Base-by-base conservation (phyloP, 345 rosid species). In the Bruguiera sexangula region DNA sequence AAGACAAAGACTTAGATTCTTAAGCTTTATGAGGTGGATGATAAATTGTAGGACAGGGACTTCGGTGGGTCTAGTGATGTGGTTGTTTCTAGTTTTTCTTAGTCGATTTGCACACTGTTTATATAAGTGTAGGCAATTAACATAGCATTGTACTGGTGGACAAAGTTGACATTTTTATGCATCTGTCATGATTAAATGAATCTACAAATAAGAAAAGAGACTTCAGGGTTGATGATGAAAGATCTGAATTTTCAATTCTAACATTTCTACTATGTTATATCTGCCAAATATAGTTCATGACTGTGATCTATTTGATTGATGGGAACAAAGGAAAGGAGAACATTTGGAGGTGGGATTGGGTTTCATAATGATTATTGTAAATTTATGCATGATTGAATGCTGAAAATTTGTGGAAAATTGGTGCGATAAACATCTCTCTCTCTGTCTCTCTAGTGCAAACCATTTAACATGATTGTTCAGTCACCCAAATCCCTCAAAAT, bases 11-110 rank as follows among this genome's bases (percentile, higher is more conserved):
- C 24, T 43, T 30, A 64, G 52, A 18, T 34, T 62, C 67, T 55
- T 54, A 57, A 52, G 63, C 63, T 62, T 67, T 74, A 6, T 31
- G 21, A 18, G 54, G 65, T 55, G 51, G 21, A 32, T 63, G 62
- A 68, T 68, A 63, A 30, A 48, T 55, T 67, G 48, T 62, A 53
- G 63, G 26, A 63, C 39, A 36, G 63, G 50, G 2, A 30, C 58
- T 58, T 39, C 46, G 48, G 26, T 30, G 34, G 19, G 71, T 34
- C 37, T 36, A 19, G 34, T 27, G 68, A 62, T 27, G 48, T 19
- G 52, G 57, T 72, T 58, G 24, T 27, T 9, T 64, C 27, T 13
- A 51, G 15, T 43, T 43, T 43, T 43, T 43, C 18, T 37, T 36
- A n/a, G 37, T 68, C 6, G 6, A 18, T 46, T 61, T 20, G 13